Evolutionary conservation across 1,284 basidiomycete genomes (phyloP).

Genomic region (Fomitiporia mediterranea): DNA sequence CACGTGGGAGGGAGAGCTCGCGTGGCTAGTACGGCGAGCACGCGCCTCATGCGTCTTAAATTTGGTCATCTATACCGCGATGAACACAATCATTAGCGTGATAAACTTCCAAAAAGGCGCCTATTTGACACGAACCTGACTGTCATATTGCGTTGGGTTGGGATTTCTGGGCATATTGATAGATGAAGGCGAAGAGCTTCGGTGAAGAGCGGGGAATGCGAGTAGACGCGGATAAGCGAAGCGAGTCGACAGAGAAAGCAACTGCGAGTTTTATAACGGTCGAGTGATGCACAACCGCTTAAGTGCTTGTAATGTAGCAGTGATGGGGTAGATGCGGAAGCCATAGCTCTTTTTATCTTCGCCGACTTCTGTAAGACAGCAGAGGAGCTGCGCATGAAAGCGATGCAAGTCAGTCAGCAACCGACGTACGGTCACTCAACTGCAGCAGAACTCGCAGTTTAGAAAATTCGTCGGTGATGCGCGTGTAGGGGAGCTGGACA

Average conservation of each 20-base stretch:
- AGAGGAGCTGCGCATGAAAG: neutral
- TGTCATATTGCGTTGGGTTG: constrained; percentile 16
- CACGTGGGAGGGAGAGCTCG: neutral
- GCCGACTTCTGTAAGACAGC: neutral
- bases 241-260: neutral
- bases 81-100: neutral
- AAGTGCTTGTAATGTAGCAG: neutral
- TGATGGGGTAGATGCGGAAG: constrained; percentile 1
- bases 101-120: neutral
- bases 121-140: constrained; percentile 5
- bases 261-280: neutral
- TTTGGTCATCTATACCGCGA: constrained; percentile 11
- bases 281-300: neutral
- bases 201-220: neutral
- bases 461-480: constrained; percentile 10
- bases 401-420: constrained; percentile 7
- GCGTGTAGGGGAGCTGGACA: constrained; percentile 11
- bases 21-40: neutral
- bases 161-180: constrained; percentile 16
- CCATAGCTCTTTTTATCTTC: constrained; percentile 8
- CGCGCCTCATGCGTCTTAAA: constrained; percentile 11
- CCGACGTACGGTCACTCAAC: constrained; percentile 11
- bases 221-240: neutral
- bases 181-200: neutral
- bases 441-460: neutral